phyloP scores from a whole-genome alignment of 768 basidiomycete genomes.

The Mrakia frigida region DNA sequence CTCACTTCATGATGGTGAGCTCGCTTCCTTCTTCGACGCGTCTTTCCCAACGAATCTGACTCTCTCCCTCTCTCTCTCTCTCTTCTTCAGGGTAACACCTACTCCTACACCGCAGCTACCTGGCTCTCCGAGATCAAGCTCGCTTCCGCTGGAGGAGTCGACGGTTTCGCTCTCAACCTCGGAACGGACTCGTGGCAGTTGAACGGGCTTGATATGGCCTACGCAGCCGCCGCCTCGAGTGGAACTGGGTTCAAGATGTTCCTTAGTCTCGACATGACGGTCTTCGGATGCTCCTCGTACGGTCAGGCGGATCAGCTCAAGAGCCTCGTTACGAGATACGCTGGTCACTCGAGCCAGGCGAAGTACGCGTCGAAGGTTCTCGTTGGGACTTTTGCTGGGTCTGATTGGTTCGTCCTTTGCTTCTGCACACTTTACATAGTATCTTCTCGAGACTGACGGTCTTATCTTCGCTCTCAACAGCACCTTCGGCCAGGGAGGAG shows the following conservation, averaged over 20 bases:
- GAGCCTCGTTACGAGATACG: slow-evolving; percentile 36
- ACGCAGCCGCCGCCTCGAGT: slow-evolving; percentile 38
- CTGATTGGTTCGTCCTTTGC: slow-evolving; percentile 36
- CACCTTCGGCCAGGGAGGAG: slow-evolving; percentile 40
- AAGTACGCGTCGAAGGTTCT: slow-evolving; percentile 41
- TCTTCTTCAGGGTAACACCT: slow-evolving; percentile 55
- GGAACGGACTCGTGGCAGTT: slow-evolving; percentile 62
- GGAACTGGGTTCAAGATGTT: slow-evolving; percentile 27
- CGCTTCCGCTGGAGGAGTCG: slow-evolving; percentile 56
- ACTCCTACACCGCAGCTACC: slow-evolving; percentile 55
- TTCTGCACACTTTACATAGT: no score
- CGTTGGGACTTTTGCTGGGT: slow-evolving; percentile 44
- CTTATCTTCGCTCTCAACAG: no score
- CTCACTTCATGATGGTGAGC: slow-evolving; percentile 41
- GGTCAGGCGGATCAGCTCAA: slow-evolving; percentile 36
- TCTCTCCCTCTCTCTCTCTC: background rate
- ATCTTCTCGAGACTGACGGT: no score
- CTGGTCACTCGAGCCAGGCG: slow-evolving; percentile 40
- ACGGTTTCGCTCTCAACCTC: slow-evolving; percentile 55
- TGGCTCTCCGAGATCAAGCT: slow-evolving; percentile 52
- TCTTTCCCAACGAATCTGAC: background rate
- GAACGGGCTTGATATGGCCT: slow-evolving; percentile 60
- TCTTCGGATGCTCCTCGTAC: slow-evolving; percentile 36
- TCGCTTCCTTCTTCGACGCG: background rate
- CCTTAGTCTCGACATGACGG: slow-evolving; percentile 38